phyloP scores from a whole-genome alignment of 2,329 filamentous ascomycete genomes.

The Exophiala calicioides region DNA sequence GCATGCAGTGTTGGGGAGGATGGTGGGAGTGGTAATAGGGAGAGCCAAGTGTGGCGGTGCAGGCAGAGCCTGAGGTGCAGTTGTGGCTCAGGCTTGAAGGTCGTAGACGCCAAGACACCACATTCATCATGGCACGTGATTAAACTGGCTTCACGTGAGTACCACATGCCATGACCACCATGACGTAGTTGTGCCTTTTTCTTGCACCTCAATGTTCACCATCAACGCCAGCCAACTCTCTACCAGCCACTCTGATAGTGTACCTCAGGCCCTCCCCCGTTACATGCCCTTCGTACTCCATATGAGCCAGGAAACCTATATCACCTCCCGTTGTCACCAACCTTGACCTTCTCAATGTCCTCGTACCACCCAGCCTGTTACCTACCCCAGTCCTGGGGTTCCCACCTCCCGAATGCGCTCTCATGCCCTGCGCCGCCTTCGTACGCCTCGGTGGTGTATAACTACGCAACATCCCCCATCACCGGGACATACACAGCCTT shows the following conservation, averaged over 20 bases:
- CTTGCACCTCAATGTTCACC: not conserved
- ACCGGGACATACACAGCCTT: constrained; percentile 28
- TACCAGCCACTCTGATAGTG: not conserved
- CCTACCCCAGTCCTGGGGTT: constrained; percentile 27
- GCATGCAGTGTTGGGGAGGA: no score
- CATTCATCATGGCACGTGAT: no score
- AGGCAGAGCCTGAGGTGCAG: no score
- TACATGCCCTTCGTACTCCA: no score
- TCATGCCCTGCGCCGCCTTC: constrained; percentile 31
- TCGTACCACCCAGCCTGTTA: constrained; percentile 31
- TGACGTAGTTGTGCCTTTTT: not conserved
- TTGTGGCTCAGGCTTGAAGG: no score
- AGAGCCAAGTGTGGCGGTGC: not conserved
- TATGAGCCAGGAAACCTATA: not conserved
- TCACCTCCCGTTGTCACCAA: no score
- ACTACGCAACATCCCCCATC: constrained; percentile 29
- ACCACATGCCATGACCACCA: no score
- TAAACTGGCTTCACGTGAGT: no score
- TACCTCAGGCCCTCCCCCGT: no score
- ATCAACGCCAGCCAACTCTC: not conserved
- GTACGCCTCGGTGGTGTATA: constrained; percentile 23
- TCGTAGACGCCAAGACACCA: no score
- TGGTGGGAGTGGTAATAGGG: no score
- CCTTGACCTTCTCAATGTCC: constrained; percentile 11
- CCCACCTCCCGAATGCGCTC: constrained; percentile 27